These are phyloP conservation scores for Pisolithus tinctorius DNA, from an alignment of 768 basidiomycete species.

Conservation along the genomic window DNA sequence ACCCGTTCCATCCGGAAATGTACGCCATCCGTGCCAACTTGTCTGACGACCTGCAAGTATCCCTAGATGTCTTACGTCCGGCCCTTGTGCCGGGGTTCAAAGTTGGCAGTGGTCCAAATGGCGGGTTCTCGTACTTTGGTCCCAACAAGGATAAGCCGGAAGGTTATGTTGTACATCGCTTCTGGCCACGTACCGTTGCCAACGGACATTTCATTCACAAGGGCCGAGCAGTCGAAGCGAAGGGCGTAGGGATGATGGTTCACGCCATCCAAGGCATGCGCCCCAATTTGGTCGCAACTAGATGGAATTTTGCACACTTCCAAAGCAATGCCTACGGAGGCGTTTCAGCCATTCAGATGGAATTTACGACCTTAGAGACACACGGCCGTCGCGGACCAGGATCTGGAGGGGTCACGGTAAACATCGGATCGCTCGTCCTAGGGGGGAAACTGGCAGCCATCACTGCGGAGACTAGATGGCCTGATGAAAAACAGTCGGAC, in stretches of 20 bases:
- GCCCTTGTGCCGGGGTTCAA: constrained; percentile 81
- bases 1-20: constrained; percentile 59
- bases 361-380: constrained; percentile 77
- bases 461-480: constrained; percentile 76
- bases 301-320: constrained; percentile 97
- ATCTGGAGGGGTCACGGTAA: constrained; percentile 79
- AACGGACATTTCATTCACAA: constrained; percentile 63
- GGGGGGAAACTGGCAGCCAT: constrained; percentile 70
- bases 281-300: constrained; percentile 83
- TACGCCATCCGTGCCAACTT: constrained; percentile 80
- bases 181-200: constrained; percentile 71
- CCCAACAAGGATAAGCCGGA: constrained; percentile 60
- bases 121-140: constrained; percentile 88
- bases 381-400: constrained; percentile 77
- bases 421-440: constrained; percentile 79
- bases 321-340: constrained; percentile 67
- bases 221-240: constrained; percentile 49
- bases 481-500: constrained; percentile 46
- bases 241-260: constrained; percentile 79
- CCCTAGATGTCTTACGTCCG: constrained; percentile 66
- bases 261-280: constrained; percentile 99
- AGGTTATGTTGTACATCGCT: constrained; percentile 84
- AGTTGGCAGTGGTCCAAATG: constrained; percentile 79
- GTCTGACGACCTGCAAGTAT: constrained; percentile 72
- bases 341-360: constrained; percentile 90